Conservation (phyloP, 345 rosid species). For the Euphorbia lathyris region DNA sequence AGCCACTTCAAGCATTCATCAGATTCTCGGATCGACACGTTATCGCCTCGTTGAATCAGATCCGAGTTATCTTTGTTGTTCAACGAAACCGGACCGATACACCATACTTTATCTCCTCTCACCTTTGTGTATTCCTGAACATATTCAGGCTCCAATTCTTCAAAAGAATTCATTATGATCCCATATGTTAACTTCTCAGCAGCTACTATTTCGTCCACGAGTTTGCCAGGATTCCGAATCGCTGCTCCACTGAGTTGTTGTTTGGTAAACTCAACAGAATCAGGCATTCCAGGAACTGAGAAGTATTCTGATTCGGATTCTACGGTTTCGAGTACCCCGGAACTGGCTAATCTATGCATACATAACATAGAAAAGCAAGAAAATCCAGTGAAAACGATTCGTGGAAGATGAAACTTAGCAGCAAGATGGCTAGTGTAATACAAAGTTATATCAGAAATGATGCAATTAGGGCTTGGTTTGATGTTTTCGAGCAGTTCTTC, state of each 20-base stretch:
- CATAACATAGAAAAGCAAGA: constrained; percentile 10
- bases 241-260: neutral
- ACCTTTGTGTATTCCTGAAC: neutral
- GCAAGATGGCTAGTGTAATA: constrained; percentile 26
- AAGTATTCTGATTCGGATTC: neutral
- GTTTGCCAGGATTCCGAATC: neutral
- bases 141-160: constrained; percentile 13
- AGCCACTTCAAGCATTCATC: constrained; percentile 10
- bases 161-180: constrained; percentile 9
- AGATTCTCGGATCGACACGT: neutral
- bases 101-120: neutral
- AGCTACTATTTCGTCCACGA: neutral
- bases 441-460: constrained; percentile 30
- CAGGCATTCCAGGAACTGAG: constrained; percentile 12
- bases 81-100: neutral
- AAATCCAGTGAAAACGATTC: constrained; percentile 24
- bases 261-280: neutral
- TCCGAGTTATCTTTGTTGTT: neutral
- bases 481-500: constrained; percentile 19
- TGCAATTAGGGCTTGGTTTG: constrained; percentile 27
- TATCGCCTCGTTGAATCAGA: neutral
- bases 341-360: neutral
- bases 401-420: constrained; percentile 19
- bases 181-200: constrained; percentile 8
- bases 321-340: neutral